Percentiles rank a stretch among this genome's conserved stretches.
Evolutionary conservation across 192 early-diverging fungal species (phyloP).

Genomic region (Coemansia sp.): DNA sequence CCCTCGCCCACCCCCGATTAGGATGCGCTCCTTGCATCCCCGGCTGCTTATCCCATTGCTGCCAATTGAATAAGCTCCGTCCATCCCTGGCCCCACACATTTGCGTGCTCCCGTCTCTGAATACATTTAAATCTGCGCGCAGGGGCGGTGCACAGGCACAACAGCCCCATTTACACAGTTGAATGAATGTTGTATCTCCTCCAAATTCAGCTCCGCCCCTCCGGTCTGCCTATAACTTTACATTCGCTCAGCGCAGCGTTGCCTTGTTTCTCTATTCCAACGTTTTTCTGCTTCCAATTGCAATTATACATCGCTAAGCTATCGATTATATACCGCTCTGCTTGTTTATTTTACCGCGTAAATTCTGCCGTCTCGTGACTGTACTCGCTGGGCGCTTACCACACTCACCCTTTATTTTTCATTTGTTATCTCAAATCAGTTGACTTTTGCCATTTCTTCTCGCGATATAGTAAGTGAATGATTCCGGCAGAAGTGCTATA

Average conservation of each 20-base stretch:
- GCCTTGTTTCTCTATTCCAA: neutral
- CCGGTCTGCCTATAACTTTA: neutral
- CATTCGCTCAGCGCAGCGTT: neutral
- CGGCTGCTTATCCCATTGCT: conserved; percentile 13
- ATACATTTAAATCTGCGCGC: conserved; percentile 10
- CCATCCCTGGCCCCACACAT: neutral
- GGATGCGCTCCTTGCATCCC: conserved; percentile 25
- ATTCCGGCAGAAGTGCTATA: conserved; percentile 12
- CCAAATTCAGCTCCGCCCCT: conserved; percentile 9
- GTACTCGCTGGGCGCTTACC: neutral
- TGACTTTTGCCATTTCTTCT: neutral
- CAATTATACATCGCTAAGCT: conserved; percentile 2
- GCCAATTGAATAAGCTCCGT: conserved; percentile 10
- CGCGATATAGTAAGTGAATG: conserved; percentile 7
- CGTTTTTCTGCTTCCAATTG: conserved; percentile 4
- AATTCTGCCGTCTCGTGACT: neutral
- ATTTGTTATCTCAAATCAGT: conserved; percentile 1
- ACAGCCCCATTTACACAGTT: neutral
- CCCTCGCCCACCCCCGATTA: neutral
- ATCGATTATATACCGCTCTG: conserved; percentile 2
- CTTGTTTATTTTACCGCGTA: neutral
- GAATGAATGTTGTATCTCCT: neutral
- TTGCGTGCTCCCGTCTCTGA: neutral
- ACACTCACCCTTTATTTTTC: neutral
- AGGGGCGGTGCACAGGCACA: neutral